Base-by-base conservation (phyloP, 1,284 basidiomycete species). In the Cutaneotrichosporon dermatis region DNA sequence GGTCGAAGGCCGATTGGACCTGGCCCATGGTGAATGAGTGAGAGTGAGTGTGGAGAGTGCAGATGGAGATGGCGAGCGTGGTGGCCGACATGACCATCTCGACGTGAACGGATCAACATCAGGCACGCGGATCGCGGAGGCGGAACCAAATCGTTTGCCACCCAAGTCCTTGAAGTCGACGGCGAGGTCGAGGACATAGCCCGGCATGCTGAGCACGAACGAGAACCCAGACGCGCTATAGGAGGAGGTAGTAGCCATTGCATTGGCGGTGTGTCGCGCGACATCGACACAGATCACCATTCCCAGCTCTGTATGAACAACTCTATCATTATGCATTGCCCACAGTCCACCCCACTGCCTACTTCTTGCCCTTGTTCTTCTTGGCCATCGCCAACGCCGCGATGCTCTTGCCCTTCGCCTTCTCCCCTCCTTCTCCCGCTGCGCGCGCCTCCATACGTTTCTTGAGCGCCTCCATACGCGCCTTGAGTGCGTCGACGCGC, bases 381-480 rank as follows among this genome's bases (percentile, higher is more conserved):
- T 49, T 49, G 33, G 46, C 33, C 33, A 36, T 4, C 10, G 46
- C 46, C 46, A 33, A 25, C 13, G 33, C 46, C 11, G 13, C 34
- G 8, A 25, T 51, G 8, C 36, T 36, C 10, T 44, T 44, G 10
- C 9, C 9, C 43, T 44, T 44, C 9, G 43, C 12, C 43, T 44
- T 51, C 49, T 50, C 51, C 25, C 25, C 25, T 25, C 25, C 25
- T 25, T 25, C 25, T 56, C n/a, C 55, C 13, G 7, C 46, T 9
- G 36, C 59, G 55, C 56, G 63, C 43, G 66, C 71, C 62, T 71
- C 69, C 53, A 73, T 63, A 39, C 65, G 59, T 61, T 72, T 72
- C 67, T 73, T 75, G 44, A 78, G 53, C 57, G 72, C 62, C 60
- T 76, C 75, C 67, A 79, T 74, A 34, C 75, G 62, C 34, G 66